A percentile compares a stretch with the other conserved stretches of the same genome.
phyloP scores from a whole-genome alignment of 805 yeast genomes.

The Yarrowia yakushimensis region DNA sequence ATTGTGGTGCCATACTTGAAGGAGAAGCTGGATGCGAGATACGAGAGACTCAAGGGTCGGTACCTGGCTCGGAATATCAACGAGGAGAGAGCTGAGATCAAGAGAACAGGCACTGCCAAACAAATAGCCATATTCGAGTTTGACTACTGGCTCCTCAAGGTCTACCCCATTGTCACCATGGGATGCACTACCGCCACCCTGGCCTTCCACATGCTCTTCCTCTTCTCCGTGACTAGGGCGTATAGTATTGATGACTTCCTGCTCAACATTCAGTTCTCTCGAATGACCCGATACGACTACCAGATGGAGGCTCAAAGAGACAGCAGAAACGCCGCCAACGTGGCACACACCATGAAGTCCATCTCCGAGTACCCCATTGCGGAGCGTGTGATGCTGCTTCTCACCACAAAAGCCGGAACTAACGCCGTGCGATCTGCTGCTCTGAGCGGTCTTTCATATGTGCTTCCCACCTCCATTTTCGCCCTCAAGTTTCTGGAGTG shows the following conservation, averaged over 20 bases:
- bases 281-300: conserved; percentile 44
- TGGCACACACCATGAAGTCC: conserved; percentile 23
- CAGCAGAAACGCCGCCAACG: conserved; percentile 7
- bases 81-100: conserved; percentile 31
- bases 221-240: conserved; percentile 63
- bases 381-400: conserved; percentile 25
- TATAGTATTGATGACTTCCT: conserved; percentile 60
- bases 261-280: conserved; percentile 60
- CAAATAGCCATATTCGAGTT: conserved; percentile 30
- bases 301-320: conserved; percentile 32
- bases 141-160: conserved; percentile 46
- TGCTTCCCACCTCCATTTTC: conserved; percentile 78
- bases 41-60: conserved; percentile 61
- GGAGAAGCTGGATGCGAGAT: conserved; percentile 62
- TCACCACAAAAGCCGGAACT: conserved; percentile 37
- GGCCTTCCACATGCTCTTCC: conserved; percentile 56
- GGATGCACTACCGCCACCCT: conserved; percentile 49
- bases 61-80: conserved; percentile 49
- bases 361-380: conserved; percentile 25
- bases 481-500: conserved; percentile 81
- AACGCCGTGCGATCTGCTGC: conserved; percentile 31
- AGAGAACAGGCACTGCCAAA: conserved; percentile 30
- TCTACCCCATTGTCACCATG: conserved; percentile 60
- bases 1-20: conserved; percentile 65
- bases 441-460: conserved; percentile 38